These are phyloP conservation scores for Histomonas meleagridis DNA, from an alignment of 208 protist genomes.

Conservation along the genomic window DNA sequence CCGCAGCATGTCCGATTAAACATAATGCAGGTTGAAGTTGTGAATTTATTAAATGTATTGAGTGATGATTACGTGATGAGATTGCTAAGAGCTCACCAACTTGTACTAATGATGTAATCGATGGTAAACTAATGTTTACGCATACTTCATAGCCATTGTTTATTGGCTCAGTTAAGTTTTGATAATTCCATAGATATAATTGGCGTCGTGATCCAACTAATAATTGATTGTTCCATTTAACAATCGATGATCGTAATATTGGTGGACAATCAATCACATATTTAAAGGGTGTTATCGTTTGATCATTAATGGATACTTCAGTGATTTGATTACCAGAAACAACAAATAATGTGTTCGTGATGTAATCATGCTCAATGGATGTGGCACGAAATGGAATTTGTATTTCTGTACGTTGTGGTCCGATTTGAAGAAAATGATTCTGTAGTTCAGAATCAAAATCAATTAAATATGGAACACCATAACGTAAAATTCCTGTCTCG, in stretches of 20 bases:
- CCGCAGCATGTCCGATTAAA: not conserved
- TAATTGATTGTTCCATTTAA: not conserved
- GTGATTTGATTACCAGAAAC: not conserved
- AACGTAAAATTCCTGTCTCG: not conserved
- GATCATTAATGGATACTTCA: not conserved
- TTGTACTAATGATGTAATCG: not conserved
- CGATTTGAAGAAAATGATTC: not conserved
- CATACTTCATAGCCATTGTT: too few relatives aligned
- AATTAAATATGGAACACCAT: not conserved
- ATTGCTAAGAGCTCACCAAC: not conserved
- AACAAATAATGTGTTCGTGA: not conserved
- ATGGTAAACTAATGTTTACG: too few relatives aligned
- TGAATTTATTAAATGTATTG: not conserved
- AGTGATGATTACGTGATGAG: not conserved
- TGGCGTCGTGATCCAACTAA: not conserved
- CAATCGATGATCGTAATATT: not conserved
- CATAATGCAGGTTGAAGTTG: not conserved
- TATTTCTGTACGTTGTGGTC: not conserved
- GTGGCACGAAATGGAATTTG: not conserved
- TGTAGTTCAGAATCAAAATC: not conserved
- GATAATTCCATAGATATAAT: not conserved
- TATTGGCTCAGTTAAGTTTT: not conserved
- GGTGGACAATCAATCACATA: not conserved
- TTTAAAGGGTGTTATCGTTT: not conserved
- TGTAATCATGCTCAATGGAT: not conserved